phyloP scores from a whole-genome alignment of 116 monocot genomes.

The Trichopus zeylanicus region DNA sequence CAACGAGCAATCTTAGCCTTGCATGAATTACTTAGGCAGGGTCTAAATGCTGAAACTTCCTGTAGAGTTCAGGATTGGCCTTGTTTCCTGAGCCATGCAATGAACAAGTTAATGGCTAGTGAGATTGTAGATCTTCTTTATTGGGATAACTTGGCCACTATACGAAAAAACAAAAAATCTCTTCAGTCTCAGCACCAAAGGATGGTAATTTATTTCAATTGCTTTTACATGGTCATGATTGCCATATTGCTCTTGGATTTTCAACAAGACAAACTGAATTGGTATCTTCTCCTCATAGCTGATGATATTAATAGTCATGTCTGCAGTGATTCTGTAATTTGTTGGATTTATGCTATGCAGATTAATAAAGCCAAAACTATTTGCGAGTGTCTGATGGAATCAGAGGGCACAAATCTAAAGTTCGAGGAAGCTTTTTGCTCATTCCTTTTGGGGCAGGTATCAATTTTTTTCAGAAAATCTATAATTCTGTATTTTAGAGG shows the following conservation, averaged over 20 bases:
- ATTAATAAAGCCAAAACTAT: constrained; percentile 79
- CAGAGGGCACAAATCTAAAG: constrained; percentile 73
- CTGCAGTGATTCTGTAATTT: constrained; percentile 5
- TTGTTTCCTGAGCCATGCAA: constrained; percentile 65
- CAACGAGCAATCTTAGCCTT: constrained; percentile 73
- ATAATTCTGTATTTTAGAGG: neutral
- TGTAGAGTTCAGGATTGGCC: constrained; percentile 95
- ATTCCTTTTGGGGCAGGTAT: constrained; percentile 91
- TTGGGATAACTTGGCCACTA: constrained; percentile 68
- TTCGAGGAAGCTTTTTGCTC: constrained; percentile 87
- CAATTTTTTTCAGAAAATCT: neutral
- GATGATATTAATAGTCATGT: neutral
- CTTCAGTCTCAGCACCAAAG: constrained; percentile 88
- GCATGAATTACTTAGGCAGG: constrained; percentile 85
- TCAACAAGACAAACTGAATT: constrained; percentile 70
- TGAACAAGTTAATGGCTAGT: constrained; percentile 58
- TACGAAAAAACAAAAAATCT: constrained; percentile 84
- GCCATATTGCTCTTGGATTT: constrained; percentile 92
- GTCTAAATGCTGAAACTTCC: constrained; percentile 80
- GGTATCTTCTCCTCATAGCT: constrained; percentile 35
- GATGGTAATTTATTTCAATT: constrained; percentile 70
- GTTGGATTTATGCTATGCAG: constrained; percentile 21
- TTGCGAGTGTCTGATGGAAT: constrained; percentile 76
- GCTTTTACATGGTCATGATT: constrained; percentile 77
- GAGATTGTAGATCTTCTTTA: constrained; percentile 91